Base-by-base conservation (phyloP, 2,329 filamentous ascomycete genomes). In the Hypomyces perniciosus region DNA sequence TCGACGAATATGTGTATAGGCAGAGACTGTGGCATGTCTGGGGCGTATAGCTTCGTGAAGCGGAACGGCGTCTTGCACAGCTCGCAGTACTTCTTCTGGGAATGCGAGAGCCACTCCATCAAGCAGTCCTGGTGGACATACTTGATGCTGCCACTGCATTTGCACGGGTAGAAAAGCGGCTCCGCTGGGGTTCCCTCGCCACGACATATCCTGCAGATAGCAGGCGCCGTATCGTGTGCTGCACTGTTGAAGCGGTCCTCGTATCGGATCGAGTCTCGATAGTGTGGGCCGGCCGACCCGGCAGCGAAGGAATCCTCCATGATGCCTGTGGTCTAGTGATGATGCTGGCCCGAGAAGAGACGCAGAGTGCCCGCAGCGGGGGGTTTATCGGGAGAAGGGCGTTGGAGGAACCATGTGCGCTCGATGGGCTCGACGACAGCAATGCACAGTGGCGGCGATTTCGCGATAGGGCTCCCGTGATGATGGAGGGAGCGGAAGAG, bases 1-100 rank as follows among this genome's bases (percentile, higher is more conserved):
- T 83, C 84, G 50, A 90, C 59, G 62, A 99, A 96, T 55, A 99
- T 77, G 44, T 85, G 79, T 38, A 85, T 78, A 0, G 95, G 93
- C 10, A 99, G 78, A 9, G 81, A 83, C 56, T 82, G 80, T 1
- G 93, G 95, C 93, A 99, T 99, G 64, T 91, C 81, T 4, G 90
- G 90, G 55, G 91, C 85, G 73, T 99, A 99, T 37, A 99, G 81
- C 71, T 99, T 99, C 48, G 93, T 99, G 74, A 99, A 99, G 54
- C 90, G 88, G 65, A 97, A 99, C 0, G 91, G 85, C 2, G 93
- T 99, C 74, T 99, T 99, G 83, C 93, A 99, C 34, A 99, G 84
- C 74, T 99, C 93, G 77, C 95, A 99, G 75, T 99, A 88, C 70
- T 97, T 97, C 80, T 99, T 99, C 68, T 99, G 91, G 2, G 93